Evolutionary conservation across 108 stramenopile genomes (phyloP), one percentile per base, ranked within the genome.

Genomic region (Fragilariopsis cylindrus): DNA sequence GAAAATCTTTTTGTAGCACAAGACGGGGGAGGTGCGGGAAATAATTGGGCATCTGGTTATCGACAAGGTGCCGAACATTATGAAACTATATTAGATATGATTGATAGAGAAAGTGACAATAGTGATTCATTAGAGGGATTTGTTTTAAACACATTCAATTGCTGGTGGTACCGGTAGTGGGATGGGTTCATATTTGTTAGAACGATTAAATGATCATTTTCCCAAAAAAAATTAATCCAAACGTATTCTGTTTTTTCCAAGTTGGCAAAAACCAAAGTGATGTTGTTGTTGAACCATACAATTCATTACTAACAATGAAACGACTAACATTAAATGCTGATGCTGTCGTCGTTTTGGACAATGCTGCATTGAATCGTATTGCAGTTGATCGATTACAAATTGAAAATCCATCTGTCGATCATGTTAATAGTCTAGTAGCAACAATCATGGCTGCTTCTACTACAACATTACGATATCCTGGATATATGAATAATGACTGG

Each of bases 401-500:
- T 60, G 74, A 80, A 7, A 98, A 97, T 75, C 99, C 99, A 12
- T 91, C 97, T 15, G 98, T 99, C 53, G 93, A 94, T 70, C 99
- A 99, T 74, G 77, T 99, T 48, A 99, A 99, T 81, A 90, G 89
- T 64, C 77, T 99, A 60, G 99, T 99, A 47, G 97, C 97, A 41
- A 98, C 97, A 50, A 98, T 99, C 66, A 99, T 99, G 99, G 99
- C 99, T 4, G 99, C 99, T 3, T 89, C 90, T 16, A 99, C 99
- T 1, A 99, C 99, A 2, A 99, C 99, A 1, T 75, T 99, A 62
- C 88, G 99, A 3, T 99, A 99, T 87, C 99, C 99, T 5, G 97
- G 98, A 30, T 99, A 98, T 81, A 99, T 98, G 97, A 99, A 99
- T 91, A 99, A 99, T 76, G 99, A 99, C 84, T 85, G 98, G 57